Conservation (phyloP, 208 protist genomes). For the Strigomonas culicis region DNA sequence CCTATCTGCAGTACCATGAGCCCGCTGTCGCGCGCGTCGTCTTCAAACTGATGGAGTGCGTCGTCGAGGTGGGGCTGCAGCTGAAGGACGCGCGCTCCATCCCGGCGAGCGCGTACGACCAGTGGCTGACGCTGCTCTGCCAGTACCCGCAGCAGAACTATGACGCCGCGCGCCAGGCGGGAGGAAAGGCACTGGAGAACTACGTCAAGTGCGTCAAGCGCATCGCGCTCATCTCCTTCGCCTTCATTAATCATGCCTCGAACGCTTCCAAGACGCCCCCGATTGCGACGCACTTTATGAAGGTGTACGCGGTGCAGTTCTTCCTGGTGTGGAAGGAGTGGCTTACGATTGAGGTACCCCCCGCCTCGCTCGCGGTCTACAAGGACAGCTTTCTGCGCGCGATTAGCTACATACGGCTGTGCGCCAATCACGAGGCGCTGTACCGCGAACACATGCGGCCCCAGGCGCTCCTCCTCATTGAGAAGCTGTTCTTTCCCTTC, state of each 20-base stretch:
- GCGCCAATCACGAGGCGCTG: slow-evolving; percentile 56
- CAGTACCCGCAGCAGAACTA: slow-evolving; percentile 63
- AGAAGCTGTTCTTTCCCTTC: slow-evolving; percentile 79
- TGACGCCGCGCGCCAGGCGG: slow-evolving; percentile 29
- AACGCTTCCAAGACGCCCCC: slow-evolving; percentile 66
- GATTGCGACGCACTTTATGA: slow-evolving; percentile 60
- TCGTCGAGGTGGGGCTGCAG: slow-evolving; percentile 63
- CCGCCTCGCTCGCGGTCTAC: slow-evolving; percentile 30
- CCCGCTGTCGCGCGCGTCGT: slow-evolving; percentile 60
- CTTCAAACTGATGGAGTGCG: slow-evolving; percentile 80
- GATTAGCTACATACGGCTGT: slow-evolving; percentile 79
- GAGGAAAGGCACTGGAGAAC: slow-evolving; percentile 46
- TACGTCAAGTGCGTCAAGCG: slow-evolving; percentile 83
- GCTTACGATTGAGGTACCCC: slow-evolving; percentile 54
- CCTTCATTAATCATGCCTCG: slow-evolving; percentile 71
- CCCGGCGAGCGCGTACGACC: slow-evolving; percentile 37
- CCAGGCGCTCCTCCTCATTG: slow-evolving; percentile 58
- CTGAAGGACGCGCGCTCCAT: slow-evolving; percentile 32
- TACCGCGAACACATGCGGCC: slow-evolving; percentile 60
- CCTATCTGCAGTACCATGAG: slow-evolving; percentile 65
- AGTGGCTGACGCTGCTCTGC: slow-evolving; percentile 55
- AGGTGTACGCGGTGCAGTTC: slow-evolving; percentile 33
- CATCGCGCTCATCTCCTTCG: slow-evolving; percentile 75
- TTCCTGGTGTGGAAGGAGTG: slow-evolving; percentile 65
- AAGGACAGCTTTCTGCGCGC: slow-evolving; percentile 77